Conservation (phyloP, 495 filamentous ascomycete genomes). For the Lasiosphaeris hirsuta region DNA sequence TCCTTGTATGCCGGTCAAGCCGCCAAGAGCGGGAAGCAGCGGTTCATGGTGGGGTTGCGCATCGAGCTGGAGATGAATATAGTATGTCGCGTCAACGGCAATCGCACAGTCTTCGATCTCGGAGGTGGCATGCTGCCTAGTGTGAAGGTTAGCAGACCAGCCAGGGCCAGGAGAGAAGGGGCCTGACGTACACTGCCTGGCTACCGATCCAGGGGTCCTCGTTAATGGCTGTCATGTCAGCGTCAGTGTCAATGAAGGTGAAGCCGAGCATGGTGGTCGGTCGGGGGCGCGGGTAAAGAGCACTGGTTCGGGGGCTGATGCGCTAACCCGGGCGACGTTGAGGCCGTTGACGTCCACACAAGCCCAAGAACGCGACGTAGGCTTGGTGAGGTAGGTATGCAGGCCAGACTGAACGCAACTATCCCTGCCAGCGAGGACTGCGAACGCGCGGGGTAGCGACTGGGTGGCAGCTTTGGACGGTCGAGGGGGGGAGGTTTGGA, state of each 20-base stretch:
- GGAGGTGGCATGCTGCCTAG: constrained; percentile 34
- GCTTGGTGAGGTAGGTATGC: no score
- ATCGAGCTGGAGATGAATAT: constrained; percentile 71
- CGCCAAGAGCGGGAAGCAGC: constrained; percentile 83
- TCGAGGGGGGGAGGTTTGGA: not conserved
- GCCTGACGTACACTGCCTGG: constrained; percentile 40
- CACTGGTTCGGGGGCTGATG: no score
- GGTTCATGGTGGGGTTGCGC: constrained; percentile 70
- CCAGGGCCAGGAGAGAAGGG: not conserved
- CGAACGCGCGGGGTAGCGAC: not conserved
- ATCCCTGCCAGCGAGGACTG: not conserved
- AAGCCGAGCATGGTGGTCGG: not conserved
- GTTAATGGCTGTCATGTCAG: constrained; percentile 30
- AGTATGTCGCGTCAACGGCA: constrained; percentile 88
- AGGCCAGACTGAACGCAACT: no score
- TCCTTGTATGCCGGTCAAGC: constrained; percentile 70
- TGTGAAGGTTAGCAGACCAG: constrained; percentile 4
- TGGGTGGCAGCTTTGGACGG: not conserved
- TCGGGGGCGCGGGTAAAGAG: no score
- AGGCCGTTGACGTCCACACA: constrained; percentile 1
- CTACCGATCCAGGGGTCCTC: constrained; percentile 46
- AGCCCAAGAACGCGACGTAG: not conserved
- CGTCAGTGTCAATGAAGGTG: constrained; percentile 20
- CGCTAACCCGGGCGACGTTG: not conserved
- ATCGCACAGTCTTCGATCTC: constrained; percentile 67